These are phyloP conservation scores for Citrus sp. DNA, from an alignment of 345 rosid species.

Conservation along the genomic window DNA sequence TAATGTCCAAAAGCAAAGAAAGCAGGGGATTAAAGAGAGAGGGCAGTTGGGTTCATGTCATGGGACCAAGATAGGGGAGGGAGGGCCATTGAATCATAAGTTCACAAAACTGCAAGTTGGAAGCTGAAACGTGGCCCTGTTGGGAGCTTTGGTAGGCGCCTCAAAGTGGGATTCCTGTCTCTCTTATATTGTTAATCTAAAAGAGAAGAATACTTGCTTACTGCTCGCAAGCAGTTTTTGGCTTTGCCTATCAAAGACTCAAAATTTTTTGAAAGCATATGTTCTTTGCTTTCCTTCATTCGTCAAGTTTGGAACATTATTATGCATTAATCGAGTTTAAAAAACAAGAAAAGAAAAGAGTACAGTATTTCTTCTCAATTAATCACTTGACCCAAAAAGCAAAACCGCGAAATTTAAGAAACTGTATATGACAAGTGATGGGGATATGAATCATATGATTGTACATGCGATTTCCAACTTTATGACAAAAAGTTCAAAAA, in stretches of 20 bases:
- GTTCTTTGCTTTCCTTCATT: conserved; percentile 35
- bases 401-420: neutral
- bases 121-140: neutral
- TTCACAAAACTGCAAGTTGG: neutral
- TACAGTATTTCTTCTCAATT: too few species aligned
- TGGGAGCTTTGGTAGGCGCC: neutral
- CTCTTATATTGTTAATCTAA: neutral
- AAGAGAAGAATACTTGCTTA: conserved; percentile 11
- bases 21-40: neutral
- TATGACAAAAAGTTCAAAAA: neutral
- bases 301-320: conserved; percentile 3
- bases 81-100: neutral
- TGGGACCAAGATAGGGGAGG: neutral
- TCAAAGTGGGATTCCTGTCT: conserved; percentile 15
- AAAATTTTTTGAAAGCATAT: neutral
- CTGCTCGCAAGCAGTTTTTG: neutral
- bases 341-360: too few species aligned
- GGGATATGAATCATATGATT: neutral
- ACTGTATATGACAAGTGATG: neutral
- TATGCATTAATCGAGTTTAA: too few species aligned
- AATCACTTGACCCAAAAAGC: too few species aligned
- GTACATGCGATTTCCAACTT: neutral
- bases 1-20: neutral
- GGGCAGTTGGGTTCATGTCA: neutral
- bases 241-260: neutral